Evolutionary conservation across 805 yeast species (phyloP).

Genomic region (Danielia reshetovae): DNA sequence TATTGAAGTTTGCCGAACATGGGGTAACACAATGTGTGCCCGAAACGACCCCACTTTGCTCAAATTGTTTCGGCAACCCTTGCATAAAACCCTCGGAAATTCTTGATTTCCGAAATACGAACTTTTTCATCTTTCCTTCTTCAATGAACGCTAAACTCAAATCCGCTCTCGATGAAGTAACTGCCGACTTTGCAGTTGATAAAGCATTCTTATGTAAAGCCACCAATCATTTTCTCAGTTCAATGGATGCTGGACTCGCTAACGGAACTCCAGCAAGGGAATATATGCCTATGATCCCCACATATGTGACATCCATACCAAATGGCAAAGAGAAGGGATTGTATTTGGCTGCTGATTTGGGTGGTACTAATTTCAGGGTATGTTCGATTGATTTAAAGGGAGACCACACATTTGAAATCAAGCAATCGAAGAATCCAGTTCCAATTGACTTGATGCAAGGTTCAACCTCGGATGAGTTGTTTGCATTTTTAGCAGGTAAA

Average conservation of each 20-base stretch:
- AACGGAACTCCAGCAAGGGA: slow-evolving; percentile 40
- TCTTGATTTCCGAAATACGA: not conserved
- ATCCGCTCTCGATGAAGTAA: slow-evolving; percentile 33
- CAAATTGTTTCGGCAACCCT: not conserved
- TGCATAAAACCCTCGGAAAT: not conserved
- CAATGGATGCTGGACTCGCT: slow-evolving; percentile 58
- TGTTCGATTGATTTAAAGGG: slow-evolving; percentile 80
- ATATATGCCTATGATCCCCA: slow-evolving; percentile 82
- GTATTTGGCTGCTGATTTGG: slow-evolving; percentile 86
- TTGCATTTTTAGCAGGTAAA: slow-evolving; percentile 70
- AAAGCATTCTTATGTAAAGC: slow-evolving; percentile 43
- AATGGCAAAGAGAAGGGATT: slow-evolving; percentile 81
- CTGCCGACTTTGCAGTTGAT: slow-evolving; percentile 38
- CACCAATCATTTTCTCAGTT: slow-evolving; percentile 53
- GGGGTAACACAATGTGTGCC: no score
- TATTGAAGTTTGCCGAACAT: no score
- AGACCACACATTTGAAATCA: slow-evolving; percentile 70
- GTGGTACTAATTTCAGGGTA: slow-evolving; percentile 95
- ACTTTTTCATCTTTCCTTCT: not conserved
- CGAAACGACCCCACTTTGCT: not conserved
- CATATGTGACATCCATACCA: slow-evolving; percentile 82
- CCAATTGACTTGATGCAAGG: slow-evolving; percentile 73
- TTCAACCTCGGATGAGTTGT: slow-evolving; percentile 61
- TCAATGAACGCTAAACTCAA: slow-evolving; percentile 16
- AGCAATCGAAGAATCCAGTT: slow-evolving; percentile 74